Evolutionary conservation across 345 rosid species (phyloP).

Genomic region (Microthlaspi erraticum): DNA sequence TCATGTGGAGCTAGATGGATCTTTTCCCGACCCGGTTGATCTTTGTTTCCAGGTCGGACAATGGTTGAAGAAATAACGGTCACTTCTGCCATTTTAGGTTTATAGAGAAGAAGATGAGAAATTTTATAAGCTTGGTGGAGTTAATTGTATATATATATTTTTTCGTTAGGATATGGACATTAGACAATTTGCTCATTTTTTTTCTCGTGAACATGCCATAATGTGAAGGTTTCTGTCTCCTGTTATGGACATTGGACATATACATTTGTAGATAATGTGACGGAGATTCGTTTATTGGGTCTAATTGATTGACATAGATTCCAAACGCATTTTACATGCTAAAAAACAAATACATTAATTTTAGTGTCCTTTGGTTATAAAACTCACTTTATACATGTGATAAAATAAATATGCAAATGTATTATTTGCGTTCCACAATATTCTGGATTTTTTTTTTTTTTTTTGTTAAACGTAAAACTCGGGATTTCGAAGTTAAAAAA

Average conservation of each 20-base stretch:
- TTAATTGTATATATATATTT: background rate
- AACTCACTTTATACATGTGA: no score
- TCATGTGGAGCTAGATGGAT: slow-evolving; percentile 43
- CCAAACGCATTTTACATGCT: background rate
- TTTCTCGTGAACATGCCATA: background rate
- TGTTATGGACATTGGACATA: no score
- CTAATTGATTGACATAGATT: background rate
- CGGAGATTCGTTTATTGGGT: background rate
- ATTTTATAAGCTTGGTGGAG: background rate
- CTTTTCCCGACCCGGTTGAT: background rate
- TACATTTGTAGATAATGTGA: no score
- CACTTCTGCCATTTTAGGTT: slow-evolving; percentile 23
- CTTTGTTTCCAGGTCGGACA: slow-evolving; percentile 19
- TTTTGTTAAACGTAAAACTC: no score
- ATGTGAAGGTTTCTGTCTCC: background rate
- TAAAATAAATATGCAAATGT: no score
- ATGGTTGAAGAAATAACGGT: slow-evolving; percentile 21
- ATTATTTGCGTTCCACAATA: no score
- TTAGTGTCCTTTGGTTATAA: no score
- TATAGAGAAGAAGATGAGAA: background rate
- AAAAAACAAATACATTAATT: no score
- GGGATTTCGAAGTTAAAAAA: no score
- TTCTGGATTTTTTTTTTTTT: no score
- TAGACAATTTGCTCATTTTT: background rate
- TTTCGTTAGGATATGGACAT: background rate